Base-by-base conservation (phyloP, 495 filamentous ascomycete species). In the Aspergillus diversus region DNA sequence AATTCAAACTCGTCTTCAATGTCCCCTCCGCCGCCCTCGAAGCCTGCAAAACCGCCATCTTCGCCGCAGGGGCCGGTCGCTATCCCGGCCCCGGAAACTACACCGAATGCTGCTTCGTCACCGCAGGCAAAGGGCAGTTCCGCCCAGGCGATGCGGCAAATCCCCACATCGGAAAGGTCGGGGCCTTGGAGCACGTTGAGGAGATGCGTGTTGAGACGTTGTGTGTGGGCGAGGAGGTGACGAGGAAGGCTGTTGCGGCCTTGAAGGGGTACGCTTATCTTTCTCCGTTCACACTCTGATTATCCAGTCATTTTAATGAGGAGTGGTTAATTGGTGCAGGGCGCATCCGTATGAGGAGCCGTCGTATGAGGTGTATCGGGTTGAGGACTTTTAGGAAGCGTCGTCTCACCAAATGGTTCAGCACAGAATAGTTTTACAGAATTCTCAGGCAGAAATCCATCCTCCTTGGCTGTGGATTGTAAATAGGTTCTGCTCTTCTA, bases 1-100 rank as follows among this genome's bases (percentile, higher is more conserved):
- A 66, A 55, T 88, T 78, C 77, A 86, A 84, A 47, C 81, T 90
- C 9, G 71, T 88, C 61, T 90, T 87, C 80, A 80, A 77, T 73
- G 80, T 81, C 15, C 87, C 87, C 6, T 72, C 69, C 0, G 43
- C 77, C 9, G 69, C 79, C 9, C 73, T 88, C 47, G 66, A 79
- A 35, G 69, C 75, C 13, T 80, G 80, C 72, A 89, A 90, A 67
- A 57, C 73, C 0, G 87, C 87, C 54, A 80, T 90, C 59, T 90
- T 90, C 67, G 79, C 80, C 16, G 83, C 87, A 0, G 88, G 87
- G 12, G 88, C 85, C 4, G 88, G 89, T 1, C 74, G 78, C 5
- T 87, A 84, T 63, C 86, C 86, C 2, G 81, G 80, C 0, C 64
- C 59, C 4, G 84, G 83, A 27, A 82, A 83, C 62, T 91, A 90